Base-by-base conservation (phyloP, 768 basidiomycete species). In the Phaffia tasmanica region DNA sequence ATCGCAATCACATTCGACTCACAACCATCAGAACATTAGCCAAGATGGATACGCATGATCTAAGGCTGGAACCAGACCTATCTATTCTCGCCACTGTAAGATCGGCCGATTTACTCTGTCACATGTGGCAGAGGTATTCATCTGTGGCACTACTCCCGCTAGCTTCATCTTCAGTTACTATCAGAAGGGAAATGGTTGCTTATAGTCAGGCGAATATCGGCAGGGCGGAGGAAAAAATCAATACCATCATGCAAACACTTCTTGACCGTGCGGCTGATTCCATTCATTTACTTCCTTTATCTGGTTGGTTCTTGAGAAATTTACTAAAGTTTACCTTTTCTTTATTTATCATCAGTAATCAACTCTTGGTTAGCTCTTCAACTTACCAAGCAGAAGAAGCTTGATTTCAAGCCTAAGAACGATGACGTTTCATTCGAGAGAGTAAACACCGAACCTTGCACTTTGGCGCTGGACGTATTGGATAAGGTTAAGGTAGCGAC, bases 111-210 rank as follows among this genome's bases (percentile, higher is more conserved):
- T 82, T 94, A 55, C 86, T 94, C 65, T 90, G 88, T 73, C 89
- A 97, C 74, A 82, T 99, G 15, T 98, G 93, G 94, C 95, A 98
- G 73, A 88, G 88, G 74, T 99, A 98, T 76, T 83, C 90, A 72
- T 87, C 87, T 58, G 87, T 89, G 23, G 95, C 92, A 0, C 77
- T 99, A 7, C 80, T 95, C 18, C 93, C 95, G 0, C 80, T 99
- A 19, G 86, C 89, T 0, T 85, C 73, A 2, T 71, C 83, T 65
- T 85, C 85, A 15, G 88, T 93, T 7, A 90, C 91, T 3, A 82
- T 85, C 48, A 83, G 94, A 59, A 83, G 93, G 25, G 94, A 98
- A 76, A 93, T 97, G 89, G 83, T 83, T 6, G 83, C 88, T 19
- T 94, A 88, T 79, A 93, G 94, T 73, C 89, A 87, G 71, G 89